phyloP scores from a whole-genome alignment of 2,329 filamentous ascomycete genomes.

The Trichoderma gracile region DNA sequence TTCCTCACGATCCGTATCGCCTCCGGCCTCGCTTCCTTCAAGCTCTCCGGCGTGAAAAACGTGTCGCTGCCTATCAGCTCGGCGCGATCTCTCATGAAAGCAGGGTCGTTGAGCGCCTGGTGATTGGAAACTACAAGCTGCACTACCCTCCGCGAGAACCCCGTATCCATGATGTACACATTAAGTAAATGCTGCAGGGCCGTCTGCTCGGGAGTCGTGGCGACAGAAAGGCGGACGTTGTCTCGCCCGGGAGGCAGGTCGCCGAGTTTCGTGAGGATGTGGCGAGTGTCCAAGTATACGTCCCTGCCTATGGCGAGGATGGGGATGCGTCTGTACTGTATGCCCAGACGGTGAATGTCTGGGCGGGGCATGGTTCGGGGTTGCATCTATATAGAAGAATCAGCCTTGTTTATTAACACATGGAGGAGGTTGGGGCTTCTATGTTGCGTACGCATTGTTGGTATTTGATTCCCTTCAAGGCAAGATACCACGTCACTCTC shows the following conservation, averaged over 20 bases:
- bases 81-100: conserved; percentile 58
- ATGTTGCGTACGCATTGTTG: conserved; percentile 60
- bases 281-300: conserved; percentile 67
- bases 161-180: conserved; percentile 55
- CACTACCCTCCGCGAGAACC: conserved; percentile 54
- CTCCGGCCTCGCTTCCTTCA: conserved; percentile 47
- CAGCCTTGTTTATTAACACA: too few relatives aligned
- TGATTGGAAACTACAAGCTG: conserved; percentile 56
- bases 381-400: conserved; percentile 54
- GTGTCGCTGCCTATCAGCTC: conserved; percentile 38
- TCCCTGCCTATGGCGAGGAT: conserved; percentile 64
- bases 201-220: conserved; percentile 41
- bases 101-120: conserved; percentile 55
- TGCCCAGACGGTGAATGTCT: conserved; percentile 59
- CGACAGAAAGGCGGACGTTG: conserved; percentile 39
- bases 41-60: conserved; percentile 31
- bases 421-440: too few relatives aligned
- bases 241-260: conserved; percentile 47
- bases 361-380: conserved; percentile 65
- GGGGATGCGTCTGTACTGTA: conserved; percentile 69
- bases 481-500: conserved; percentile 63
- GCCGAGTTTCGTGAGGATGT: conserved; percentile 66
- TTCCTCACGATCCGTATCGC: conserved; percentile 55
- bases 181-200: conserved; percentile 58
- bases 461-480: conserved; percentile 63